phyloP scores from a whole-genome alignment of 305 asterid genomes.

The Lippia alba region DNA sequence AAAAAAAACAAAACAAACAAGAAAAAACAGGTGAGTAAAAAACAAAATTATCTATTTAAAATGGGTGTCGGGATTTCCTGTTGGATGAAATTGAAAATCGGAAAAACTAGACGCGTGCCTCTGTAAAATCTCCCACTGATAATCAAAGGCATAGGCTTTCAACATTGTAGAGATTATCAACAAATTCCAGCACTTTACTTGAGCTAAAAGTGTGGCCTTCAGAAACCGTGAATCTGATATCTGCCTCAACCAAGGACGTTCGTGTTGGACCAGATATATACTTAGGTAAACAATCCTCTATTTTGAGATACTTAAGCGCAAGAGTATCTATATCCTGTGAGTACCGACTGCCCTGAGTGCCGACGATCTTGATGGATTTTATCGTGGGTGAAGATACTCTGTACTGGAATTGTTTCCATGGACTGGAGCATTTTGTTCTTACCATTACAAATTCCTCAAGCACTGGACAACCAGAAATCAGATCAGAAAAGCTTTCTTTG shows the following conservation, averaged over 20 bases:
- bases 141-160: no score
- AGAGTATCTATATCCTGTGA: conserved; percentile 6
- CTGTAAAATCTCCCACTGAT: no score
- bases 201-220: no score
- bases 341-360: background rate
- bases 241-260: conserved; percentile 18
- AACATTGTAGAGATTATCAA: conserved; percentile 3
- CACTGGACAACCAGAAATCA: conserved; percentile 11
- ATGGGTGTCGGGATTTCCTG: no score
- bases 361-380: background rate
- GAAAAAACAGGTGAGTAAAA: no score
- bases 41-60: background rate
- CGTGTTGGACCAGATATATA: background rate
- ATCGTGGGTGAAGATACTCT: background rate
- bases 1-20: no score
- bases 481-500: background rate
- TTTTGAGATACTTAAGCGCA: conserved; percentile 7
- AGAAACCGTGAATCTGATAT: background rate
- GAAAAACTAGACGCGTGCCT: background rate
- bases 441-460: conserved; percentile 18
- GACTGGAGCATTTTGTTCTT: no score
- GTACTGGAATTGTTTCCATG: background rate
- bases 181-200: background rate
- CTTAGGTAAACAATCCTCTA: background rate
- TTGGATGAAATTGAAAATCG: background rate